These are phyloP conservation scores for Candida schatavii DNA, from an alignment of 805 yeast genomes.

Conservation along the genomic window DNA sequence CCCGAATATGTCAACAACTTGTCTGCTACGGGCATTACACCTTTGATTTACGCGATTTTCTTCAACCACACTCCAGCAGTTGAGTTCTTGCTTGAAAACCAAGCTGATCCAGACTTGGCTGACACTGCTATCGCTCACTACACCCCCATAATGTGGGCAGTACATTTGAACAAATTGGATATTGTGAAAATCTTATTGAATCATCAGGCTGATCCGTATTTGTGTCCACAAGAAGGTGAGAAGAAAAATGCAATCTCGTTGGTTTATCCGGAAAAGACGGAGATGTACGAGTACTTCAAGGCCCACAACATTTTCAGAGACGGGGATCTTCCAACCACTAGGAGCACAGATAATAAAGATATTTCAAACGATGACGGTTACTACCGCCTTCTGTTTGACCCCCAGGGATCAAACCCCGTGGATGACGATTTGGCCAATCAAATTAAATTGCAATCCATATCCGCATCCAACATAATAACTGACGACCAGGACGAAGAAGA, in stretches of 20 bases:
- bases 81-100: slow-evolving; percentile 43
- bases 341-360: not conserved
- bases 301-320: slow-evolving; percentile 40
- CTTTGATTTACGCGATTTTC: slow-evolving; percentile 51
- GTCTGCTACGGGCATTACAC: slow-evolving; percentile 32
- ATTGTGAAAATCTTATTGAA: slow-evolving; percentile 57
- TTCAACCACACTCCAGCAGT: slow-evolving; percentile 48
- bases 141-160: slow-evolving; percentile 87
- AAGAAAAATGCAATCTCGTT: slow-evolving; percentile 54
- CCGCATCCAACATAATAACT: slow-evolving; percentile 11
- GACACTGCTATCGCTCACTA: slow-evolving; percentile 50
- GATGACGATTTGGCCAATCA: slow-evolving; percentile 36
- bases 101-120: slow-evolving; percentile 46
- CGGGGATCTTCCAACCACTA: not conserved
- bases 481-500: slow-evolving; percentile 10
- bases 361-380: slow-evolving; percentile 3
- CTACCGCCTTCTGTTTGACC: slow-evolving; percentile 8
- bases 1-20: slow-evolving; percentile 21
- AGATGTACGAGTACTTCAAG: slow-evolving; percentile 57
- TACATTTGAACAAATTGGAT: slow-evolving; percentile 54
- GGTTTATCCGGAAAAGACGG: slow-evolving; percentile 49
- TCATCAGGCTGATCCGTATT: slow-evolving; percentile 61
- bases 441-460: slow-evolving; percentile 32
- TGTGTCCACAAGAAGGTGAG: slow-evolving; percentile 22
- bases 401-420: slow-evolving; percentile 22